These are phyloP conservation scores for Tulasnella sp. DNA, from an alignment of 768 basidiomycete genomes.

Conservation along the genomic window DNA sequence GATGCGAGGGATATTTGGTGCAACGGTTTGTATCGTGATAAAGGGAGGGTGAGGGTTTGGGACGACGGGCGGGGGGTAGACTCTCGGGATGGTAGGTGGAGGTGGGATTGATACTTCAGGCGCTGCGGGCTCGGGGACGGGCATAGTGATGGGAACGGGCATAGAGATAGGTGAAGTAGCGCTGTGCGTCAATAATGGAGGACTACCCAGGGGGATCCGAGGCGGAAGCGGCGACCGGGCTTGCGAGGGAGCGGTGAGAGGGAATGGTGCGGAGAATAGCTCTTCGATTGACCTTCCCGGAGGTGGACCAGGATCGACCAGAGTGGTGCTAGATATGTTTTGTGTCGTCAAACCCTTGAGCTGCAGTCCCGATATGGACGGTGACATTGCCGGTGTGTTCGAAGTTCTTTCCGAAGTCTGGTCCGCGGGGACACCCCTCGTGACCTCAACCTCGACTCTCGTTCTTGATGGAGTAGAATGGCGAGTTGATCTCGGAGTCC, in stretches of 20 bases:
- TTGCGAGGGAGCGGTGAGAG: background rate
- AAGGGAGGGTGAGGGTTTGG: background rate
- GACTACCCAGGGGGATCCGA: background rate
- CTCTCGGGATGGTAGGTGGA: background rate
- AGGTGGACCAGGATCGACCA: background rate
- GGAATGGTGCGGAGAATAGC: background rate
- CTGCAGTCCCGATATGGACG: background rate
- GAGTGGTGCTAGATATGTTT: background rate
- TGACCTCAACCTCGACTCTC: background rate
- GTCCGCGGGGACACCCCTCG: background rate
- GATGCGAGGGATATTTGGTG: background rate
- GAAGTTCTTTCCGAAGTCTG: background rate
- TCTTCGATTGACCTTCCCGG: background rate
- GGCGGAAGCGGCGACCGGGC: background rate
- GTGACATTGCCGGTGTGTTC: background rate
- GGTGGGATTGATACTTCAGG: background rate
- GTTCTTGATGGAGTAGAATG: background rate
- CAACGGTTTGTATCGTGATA: background rate
- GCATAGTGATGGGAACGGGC: background rate
- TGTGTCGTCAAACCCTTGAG: background rate
- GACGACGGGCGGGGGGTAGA: background rate
- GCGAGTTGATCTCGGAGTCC: background rate
- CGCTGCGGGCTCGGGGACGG: background rate
- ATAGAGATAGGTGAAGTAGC: background rate
- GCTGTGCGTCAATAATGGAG: background rate